These are phyloP conservation scores for Poteriospumella lacustris DNA, from an alignment of 108 stramenopile genomes.

Conservation along the genomic window DNA sequence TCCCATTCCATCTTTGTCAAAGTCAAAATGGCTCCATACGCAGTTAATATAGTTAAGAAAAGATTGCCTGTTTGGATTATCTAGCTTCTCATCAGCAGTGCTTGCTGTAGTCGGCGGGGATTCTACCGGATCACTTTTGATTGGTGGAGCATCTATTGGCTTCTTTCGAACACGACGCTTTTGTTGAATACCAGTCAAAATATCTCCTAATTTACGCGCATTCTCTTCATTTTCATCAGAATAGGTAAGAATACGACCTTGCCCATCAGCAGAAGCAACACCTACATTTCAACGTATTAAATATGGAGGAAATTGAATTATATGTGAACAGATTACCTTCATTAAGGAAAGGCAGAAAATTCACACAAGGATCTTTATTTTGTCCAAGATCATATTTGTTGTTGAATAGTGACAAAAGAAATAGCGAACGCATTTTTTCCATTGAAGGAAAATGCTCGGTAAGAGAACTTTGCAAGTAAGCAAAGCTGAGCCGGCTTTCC, in stretches of 20 bases:
- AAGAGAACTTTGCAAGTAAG: constrained; percentile 8
- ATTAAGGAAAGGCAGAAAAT: constrained; percentile 8
- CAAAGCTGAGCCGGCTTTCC: constrained; percentile 6
- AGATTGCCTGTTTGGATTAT: constrained; percentile 3
- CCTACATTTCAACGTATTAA: constrained; percentile 8
- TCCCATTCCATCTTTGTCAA: constrained; percentile 7
- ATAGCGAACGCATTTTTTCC: constrained; percentile 7
- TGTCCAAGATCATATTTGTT: constrained; percentile 8
- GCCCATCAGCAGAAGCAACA: constrained; percentile 6
- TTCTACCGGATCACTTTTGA: constrained; percentile 7
- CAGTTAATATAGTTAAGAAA: constrained; percentile 9
- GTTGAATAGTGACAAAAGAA: constrained; percentile 8
- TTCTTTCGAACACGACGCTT: constrained; percentile 7
- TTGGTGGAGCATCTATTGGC: constrained; percentile 6
- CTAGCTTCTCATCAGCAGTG: no score
- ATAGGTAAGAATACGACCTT: constrained; percentile 8
- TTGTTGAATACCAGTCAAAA: constrained; percentile 8
- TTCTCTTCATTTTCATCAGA: constrained; percentile 8
- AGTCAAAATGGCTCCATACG: constrained; percentile 2
- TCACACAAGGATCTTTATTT: constrained; percentile 8
- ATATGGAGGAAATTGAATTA: constrained; percentile 9
- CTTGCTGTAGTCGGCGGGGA: constrained; percentile 1
- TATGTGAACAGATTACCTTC: constrained; percentile 8
- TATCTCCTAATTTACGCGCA: constrained; percentile 7
- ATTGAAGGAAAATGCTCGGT: constrained; percentile 7